These are phyloP conservation scores for Fusarium tupiense DNA, from an alignment of 2,329 filamentous ascomycete species.

Conservation along the genomic window DNA sequence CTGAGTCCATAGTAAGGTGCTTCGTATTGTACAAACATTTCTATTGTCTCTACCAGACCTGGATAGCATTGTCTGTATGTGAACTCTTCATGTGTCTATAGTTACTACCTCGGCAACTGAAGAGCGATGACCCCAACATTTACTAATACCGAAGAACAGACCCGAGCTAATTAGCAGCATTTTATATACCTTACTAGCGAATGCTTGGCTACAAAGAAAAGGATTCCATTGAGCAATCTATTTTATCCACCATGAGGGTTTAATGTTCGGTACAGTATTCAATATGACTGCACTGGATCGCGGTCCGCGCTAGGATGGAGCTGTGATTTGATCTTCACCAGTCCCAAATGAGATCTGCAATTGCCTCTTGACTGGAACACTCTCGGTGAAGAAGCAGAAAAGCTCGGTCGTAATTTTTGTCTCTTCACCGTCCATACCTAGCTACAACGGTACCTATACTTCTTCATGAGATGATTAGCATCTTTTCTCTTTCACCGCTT, in stretches of 20 bases:
- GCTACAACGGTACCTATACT: constrained; percentile 9
- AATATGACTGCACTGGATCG: constrained; percentile 18
- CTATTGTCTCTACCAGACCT: not conserved
- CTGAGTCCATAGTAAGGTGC: not conserved
- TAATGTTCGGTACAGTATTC: constrained; percentile 3
- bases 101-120: constrained; percentile 28
- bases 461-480: constrained; percentile 20
- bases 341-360: constrained; percentile 27
- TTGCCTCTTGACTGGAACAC: not conserved
- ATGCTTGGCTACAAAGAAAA: constrained; percentile 8
- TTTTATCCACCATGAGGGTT: constrained; percentile 22
- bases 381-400: constrained; percentile 8
- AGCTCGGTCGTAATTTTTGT: not conserved
- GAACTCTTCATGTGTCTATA: not conserved
- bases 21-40: not conserved
- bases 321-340: constrained; percentile 26
- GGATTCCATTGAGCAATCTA: constrained; percentile 17
- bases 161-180: not conserved
- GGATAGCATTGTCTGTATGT: not conserved
- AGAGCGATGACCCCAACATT: not conserved
- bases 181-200: not conserved
- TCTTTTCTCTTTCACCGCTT: constrained; percentile 39
- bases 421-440: not conserved
- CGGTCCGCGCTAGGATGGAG: constrained; percentile 22
- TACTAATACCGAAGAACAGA: not conserved